These are phyloP conservation scores for Salvia miltiorrhiza DNA, from an alignment of 257 asterid genomes.

Conservation along the genomic window DNA sequence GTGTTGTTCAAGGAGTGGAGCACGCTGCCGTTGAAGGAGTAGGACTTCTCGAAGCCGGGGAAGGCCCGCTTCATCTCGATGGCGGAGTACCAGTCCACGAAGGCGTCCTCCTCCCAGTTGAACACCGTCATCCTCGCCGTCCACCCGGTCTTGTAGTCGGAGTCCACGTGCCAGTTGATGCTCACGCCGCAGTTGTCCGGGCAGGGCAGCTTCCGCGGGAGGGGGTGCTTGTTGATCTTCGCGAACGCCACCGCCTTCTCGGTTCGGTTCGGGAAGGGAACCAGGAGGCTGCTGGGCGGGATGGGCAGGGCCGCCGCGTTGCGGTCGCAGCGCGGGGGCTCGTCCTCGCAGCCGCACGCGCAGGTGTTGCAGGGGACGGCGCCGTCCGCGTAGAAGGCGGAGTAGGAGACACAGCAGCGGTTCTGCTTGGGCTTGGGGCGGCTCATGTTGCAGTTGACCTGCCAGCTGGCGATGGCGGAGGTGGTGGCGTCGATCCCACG, in stretches of 20 bases:
- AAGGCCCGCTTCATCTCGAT: conserved; percentile 51
- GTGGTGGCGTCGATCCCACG: conserved; percentile 45
- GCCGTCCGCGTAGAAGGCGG: conserved; percentile 64
- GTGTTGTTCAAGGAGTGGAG: conserved; percentile 22
- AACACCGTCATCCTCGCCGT: conserved; percentile 82
- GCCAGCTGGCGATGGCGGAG: conserved; percentile 81
- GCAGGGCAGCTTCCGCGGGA: conserved; percentile 67
- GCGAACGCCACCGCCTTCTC: conserved; percentile 62
- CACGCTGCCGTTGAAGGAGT: conserved; percentile 77
- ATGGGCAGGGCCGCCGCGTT: conserved; percentile 40
- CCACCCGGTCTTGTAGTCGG: conserved; percentile 78
- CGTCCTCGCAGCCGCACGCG: conserved; percentile 75
- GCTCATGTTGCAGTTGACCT: conserved; percentile 69
- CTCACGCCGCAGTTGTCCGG: conserved; percentile 93
- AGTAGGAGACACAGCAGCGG: conserved; percentile 82
- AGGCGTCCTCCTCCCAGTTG: conserved; percentile 67
- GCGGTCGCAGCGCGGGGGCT: conserved; percentile 31
- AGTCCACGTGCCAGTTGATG: conserved; percentile 89
- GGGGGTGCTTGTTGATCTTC: conserved; percentile 27
- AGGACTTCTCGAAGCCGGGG: conserved; percentile 57
- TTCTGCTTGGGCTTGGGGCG: conserved; percentile 49
- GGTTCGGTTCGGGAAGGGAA: conserved; percentile 66
- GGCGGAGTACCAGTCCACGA: conserved; percentile 78
- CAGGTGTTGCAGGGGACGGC: conserved; percentile 82
- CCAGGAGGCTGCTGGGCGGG: conserved; percentile 75